phyloP scores from a whole-genome alignment of 768 basidiomycete genomes.

The Boletus rubescentipes region DNA sequence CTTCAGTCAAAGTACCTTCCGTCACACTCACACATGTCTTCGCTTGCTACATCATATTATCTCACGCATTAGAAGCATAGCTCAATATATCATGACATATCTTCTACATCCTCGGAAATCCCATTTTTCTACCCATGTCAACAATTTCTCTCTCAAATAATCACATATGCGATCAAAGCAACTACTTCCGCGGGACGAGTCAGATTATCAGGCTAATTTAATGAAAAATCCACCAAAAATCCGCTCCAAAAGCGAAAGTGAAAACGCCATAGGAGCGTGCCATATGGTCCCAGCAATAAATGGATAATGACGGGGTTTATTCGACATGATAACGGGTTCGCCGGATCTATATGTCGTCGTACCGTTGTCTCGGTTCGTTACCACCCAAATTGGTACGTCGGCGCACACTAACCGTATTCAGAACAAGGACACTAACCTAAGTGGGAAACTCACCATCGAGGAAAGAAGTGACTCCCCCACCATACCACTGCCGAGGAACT shows the following conservation, averaged over 20 bases:
- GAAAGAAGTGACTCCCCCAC: conserved; percentile 1
- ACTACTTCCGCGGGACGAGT: conserved; percentile 10
- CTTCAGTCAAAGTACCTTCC: background rate
- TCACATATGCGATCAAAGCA: conserved; percentile 2
- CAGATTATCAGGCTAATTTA: background rate
- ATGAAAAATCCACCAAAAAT: conserved; percentile 12
- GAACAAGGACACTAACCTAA: conserved; percentile 17
- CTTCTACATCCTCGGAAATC: conserved; percentile 19
- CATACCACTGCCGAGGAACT: background rate
- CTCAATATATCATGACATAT: background rate
- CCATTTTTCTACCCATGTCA: background rate
- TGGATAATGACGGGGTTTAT: background rate
- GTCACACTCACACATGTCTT: background rate
- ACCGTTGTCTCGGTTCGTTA: conserved; percentile 26
- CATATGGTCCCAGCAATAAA: conserved; percentile 5
- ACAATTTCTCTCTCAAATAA: background rate
- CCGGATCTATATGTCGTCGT: conserved; percentile 20
- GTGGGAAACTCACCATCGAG: conserved; percentile 7
- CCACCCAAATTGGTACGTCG: conserved; percentile 1
- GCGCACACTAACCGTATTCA: conserved; percentile 7
- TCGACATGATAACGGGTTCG: conserved; percentile 11
- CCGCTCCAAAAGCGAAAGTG: conserved; percentile 1
- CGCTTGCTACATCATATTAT: background rate
- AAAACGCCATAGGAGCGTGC: conserved; percentile 6
- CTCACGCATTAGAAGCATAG: background rate